Evolutionary conservation across 83 land plant species (phyloP), one percentile per base, ranked within the genome.

Genomic region (Larix sibirica): DNA sequence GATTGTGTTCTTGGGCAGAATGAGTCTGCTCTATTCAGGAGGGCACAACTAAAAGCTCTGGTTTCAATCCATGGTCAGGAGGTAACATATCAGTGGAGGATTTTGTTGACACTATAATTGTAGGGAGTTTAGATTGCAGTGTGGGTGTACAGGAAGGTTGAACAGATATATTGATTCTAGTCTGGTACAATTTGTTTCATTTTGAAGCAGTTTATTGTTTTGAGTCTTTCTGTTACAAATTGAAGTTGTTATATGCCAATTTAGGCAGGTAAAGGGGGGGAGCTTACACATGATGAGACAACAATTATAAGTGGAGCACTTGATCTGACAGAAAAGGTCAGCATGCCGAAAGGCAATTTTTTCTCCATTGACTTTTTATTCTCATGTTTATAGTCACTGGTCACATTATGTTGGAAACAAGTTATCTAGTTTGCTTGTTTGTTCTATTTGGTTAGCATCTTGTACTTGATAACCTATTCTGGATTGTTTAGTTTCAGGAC

Each of bases 241-340:
- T 62, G 24, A 14, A 62, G 81, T 61, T 10, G 33, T 63, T n/a
- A n/a, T 21, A 63, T 61, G 33, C 16, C 42, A 28, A 64, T 31
- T 36, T 86, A 97, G 99, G 99, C 95, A 80, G 99, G 99, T 44
- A 97, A 95, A 89, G 99, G 99, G 24, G 99, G 99, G 63, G 99
- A 97, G 81, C 99, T 97, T 58, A 92, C 98, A 10, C 98, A 91
- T 82, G 98, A 97, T 86, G 99, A 97, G 82, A 94, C 99, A 28
- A 97, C 98, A 5, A 97, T 97, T 20, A 97, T 97, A 28, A 96
- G 96, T 79, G 99, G 99, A 47, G 99, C 99, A n/a, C 87, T 97
- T 28, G 99, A 97, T 81, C 84, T 97, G 68, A 94, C 99, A 62
- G 95, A 89, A 83, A 97, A 97, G 95, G 98, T 96, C 83, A 62